Percentiles rank a stretch among this genome's conserved stretches.
Conservation (phyloP, 176 grass and related monocot genomes). For the Secale cereale region DNA sequence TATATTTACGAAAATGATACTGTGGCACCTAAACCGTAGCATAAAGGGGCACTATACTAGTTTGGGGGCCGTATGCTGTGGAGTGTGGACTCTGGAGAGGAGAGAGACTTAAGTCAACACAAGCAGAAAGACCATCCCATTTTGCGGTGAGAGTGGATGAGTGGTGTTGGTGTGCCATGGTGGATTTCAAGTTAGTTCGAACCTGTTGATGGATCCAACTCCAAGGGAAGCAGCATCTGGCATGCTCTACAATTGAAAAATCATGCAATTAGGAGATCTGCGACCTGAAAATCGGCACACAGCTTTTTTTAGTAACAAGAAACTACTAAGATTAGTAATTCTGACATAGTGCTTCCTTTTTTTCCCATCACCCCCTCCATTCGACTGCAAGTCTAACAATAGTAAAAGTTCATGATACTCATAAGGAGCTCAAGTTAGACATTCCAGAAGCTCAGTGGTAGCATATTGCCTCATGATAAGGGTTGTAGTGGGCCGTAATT, state of each 20-base stretch:
- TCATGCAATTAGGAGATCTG: background rate
- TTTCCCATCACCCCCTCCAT: background rate
- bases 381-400: background rate
- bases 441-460: background rate
- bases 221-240: background rate
- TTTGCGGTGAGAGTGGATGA: background rate
- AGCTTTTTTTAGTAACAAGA: background rate
- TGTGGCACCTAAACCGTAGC: background rate
- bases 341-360: no score
- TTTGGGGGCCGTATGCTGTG: background rate
- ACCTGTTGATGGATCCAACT: background rate
- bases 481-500: background rate
- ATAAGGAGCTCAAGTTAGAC: no score
- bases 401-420: background rate
- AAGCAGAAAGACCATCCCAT: background rate
- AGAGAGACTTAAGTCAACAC: background rate
- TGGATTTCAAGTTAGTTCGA: slow-evolving; percentile 26
- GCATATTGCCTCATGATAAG: background rate
- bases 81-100: background rate
- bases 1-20: no score
- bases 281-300: background rate
- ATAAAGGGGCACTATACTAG: background rate
- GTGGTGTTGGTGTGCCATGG: background rate
- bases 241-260: background rate
- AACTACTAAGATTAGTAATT: background rate